Evolutionary conservation across 768 basidiomycete species (phyloP).

Genomic region (Gautieria morchelliformis): DNA sequence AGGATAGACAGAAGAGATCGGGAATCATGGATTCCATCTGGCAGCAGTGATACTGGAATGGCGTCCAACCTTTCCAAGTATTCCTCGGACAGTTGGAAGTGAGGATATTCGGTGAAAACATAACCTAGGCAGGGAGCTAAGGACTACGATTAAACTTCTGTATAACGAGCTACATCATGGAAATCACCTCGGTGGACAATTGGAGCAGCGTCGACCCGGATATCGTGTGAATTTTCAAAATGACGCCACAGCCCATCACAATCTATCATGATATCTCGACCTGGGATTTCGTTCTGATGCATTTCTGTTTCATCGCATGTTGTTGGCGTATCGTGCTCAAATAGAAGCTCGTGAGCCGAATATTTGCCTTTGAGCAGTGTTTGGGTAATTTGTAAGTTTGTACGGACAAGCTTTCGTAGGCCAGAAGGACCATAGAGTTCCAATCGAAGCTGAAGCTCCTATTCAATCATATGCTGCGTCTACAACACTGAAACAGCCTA

Average conservation of each 20-base stretch:
- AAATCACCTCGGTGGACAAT: conserved; percentile 61
- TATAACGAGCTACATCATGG: too few species aligned
- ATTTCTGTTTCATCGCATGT: conserved; percentile 39
- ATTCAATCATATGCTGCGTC: too few species aligned
- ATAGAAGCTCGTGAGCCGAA: conserved; percentile 71
- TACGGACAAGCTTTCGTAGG: conserved; percentile 64
- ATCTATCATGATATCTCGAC: conserved; percentile 44
- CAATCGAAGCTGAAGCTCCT: conserved; percentile 22
- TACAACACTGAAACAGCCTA: not conserved
- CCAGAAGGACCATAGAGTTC: conserved; percentile 78
- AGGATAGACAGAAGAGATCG: conserved; percentile 14
- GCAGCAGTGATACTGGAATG: conserved; percentile 13
- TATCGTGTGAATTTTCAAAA: conserved; percentile 33
- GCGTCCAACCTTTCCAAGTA: conserved; percentile 12
- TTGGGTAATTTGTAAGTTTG: conserved; percentile 57
- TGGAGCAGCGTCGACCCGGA: conserved; percentile 64
- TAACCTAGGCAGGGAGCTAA: conserved; percentile 76
- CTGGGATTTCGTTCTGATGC: conserved; percentile 56
- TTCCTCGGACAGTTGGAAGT: conserved; percentile 9
- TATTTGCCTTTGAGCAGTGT: conserved; percentile 52
- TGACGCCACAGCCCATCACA: conserved; percentile 57
- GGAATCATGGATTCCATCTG: conserved; percentile 20
- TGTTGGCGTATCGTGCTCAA: conserved; percentile 40
- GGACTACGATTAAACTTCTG: too few species aligned
- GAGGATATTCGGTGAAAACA: conserved; percentile 50